These are phyloP conservation scores for Coleophoma eucalyptorum DNA, from an alignment of 2,329 filamentous ascomycete species.

Conservation along the genomic window DNA sequence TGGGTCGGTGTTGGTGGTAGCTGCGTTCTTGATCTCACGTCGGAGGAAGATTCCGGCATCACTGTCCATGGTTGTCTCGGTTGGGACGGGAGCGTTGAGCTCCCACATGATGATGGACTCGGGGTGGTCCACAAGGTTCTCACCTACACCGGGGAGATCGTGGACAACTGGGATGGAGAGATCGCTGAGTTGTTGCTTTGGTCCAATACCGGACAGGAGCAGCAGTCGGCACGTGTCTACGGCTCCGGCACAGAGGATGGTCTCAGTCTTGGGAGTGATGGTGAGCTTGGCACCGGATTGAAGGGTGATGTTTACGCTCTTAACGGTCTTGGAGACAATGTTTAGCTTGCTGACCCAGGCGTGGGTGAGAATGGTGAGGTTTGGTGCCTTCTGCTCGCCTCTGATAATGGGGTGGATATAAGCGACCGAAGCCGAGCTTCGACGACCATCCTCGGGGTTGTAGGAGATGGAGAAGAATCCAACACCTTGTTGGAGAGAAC, in stretches of 20 bases:
- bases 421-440: slow-evolving; percentile 83
- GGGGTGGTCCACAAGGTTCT: slow-evolving; percentile 31
- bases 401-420: slow-evolving; percentile 90
- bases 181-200: slow-evolving; percentile 22
- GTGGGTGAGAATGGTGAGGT: slow-evolving; percentile 82
- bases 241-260: slow-evolving; percentile 40
- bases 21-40: slow-evolving; percentile 67
- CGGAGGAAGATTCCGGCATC: slow-evolving; percentile 64
- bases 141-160: slow-evolving; percentile 29
- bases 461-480: slow-evolving; percentile 91
- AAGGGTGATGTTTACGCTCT: slow-evolving; percentile 65
- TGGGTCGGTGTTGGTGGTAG: slow-evolving; percentile 41
- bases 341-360: slow-evolving; percentile 84
- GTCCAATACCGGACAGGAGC: slow-evolving; percentile 34
- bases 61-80: slow-evolving; percentile 46
- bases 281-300: slow-evolving; percentile 48
- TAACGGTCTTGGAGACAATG: slow-evolving; percentile 64
- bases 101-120: slow-evolving; percentile 46
- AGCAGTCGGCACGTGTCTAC: slow-evolving; percentile 33
- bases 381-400: slow-evolving; percentile 76
- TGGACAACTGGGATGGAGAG: slow-evolving; percentile 27
- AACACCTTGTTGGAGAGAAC: slow-evolving; percentile 70
- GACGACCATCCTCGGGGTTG: slow-evolving; percentile 81
- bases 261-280: slow-evolving; percentile 68
- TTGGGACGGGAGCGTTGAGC: slow-evolving; percentile 34